A percentile compares a stretch with the other conserved stretches of the same genome.
These are phyloP conservation scores for Trypanosoma vivax DNA, from an alignment of 208 protist species.

Conservation along the genomic window DNA sequence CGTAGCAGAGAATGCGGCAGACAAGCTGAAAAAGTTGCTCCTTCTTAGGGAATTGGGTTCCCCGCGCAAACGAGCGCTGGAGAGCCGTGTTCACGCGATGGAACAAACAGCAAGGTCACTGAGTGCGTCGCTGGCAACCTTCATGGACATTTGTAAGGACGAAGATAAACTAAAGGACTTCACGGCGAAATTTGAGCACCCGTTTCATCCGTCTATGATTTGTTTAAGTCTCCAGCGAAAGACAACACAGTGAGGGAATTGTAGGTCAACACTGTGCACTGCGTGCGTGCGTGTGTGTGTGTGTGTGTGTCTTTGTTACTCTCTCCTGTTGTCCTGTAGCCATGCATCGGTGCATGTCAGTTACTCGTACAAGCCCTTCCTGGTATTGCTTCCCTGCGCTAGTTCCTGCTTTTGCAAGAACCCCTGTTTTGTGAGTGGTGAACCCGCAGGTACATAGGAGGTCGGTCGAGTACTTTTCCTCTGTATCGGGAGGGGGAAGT, in stretches of 20 bases:
- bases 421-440: too few relatives aligned
- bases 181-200: conserved; percentile 37
- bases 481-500: too few relatives aligned
- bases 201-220: conserved; percentile 34
- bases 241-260: background rate
- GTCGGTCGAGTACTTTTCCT: too few relatives aligned
- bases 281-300: background rate
- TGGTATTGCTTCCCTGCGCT: too few relatives aligned
- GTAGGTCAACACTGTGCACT: background rate
- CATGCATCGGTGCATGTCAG: too few relatives aligned
- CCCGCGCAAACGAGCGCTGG: conserved; percentile 26
- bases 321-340: too few relatives aligned
- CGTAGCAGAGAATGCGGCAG: conserved; percentile 40
- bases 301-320: background rate
- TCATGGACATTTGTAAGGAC: conserved; percentile 44
- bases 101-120: conserved; percentile 46
- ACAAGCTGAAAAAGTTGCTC: conserved; percentile 40
- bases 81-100: conserved; percentile 28
- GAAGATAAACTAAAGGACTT: conserved; percentile 39
- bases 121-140: conserved; percentile 34
- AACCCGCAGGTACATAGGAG: too few relatives aligned
- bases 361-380: too few relatives aligned
- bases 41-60: conserved; percentile 18
- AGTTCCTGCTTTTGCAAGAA: too few relatives aligned
- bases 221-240: conserved; percentile 39